Evolutionary conservation across 169 alveolate species (phyloP), one percentile per base, ranked within the genome.

Genomic region (Miamiensis avidus): DNA sequence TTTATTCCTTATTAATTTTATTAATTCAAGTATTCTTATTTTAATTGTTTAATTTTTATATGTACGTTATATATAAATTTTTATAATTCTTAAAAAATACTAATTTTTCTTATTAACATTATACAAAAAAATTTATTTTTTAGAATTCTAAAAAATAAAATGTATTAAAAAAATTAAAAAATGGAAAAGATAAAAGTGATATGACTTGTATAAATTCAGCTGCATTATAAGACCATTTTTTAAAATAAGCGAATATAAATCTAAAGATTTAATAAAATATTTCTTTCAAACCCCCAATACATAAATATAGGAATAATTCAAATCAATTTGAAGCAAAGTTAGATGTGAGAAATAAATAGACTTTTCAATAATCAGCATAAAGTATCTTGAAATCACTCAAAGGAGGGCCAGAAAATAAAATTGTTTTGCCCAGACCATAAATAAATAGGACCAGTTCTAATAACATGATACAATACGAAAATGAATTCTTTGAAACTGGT

Each of bases 201-300:
- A 26, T 73, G 28, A 79, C 76, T 0, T 49, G 65, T 79, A 79
- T 79, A 0, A 34, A 79, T 79, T 31, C 84, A 28, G 84, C 84
- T 49, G 84, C 84, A 20, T 49, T 79, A 20, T 49, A 79, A 20
- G 84, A 79, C 64, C 84, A 79, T 79, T 49, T 34, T 79, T 79
- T 79, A 65, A 34, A 74, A 64, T 34, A 31, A 34, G 75, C 73
- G 0, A 79, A 79, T 30, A 79, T 79, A 64, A 49, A 49, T 33
- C 34, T 49, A 29, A 29, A 64, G 34, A 33, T 69, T 79, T 33
- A 34, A 1, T 32, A 78, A 25, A 33, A 27, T 1, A 72, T 64
- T 20, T 49, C 30, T 31, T 49, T 49, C 27, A 79, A 64, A 29
- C 69, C 75, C 27, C 34, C 73, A 29, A 29, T 79, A n/a, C 25